A percentile compares a stretch with the other conserved stretches of the same genome.
Conservation (phyloP, 225 moss, liverwort and hornwort species). For the Anthoceros angustus region DNA sequence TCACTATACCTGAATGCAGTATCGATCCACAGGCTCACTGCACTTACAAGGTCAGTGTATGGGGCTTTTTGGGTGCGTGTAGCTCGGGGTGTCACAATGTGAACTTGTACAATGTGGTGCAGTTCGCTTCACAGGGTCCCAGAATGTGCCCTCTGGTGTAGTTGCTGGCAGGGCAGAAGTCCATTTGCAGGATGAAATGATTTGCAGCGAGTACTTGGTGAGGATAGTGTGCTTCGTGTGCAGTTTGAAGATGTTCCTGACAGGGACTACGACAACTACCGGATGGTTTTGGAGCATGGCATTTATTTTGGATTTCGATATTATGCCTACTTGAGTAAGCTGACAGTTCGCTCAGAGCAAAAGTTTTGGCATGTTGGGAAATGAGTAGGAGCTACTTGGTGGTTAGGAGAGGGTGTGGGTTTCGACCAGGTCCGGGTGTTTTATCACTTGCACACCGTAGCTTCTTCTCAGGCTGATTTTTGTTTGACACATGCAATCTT, state of each 20-base stretch:
- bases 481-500: not conserved
- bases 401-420: too few species aligned
- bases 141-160: too few species aligned
- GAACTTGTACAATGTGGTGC: too few species aligned
- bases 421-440: too few species aligned
- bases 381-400: not conserved
- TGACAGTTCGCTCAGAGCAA: not conserved
- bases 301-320: not conserved
- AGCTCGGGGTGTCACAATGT: too few species aligned
- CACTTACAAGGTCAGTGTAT: not conserved
- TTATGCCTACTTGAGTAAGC: not conserved
- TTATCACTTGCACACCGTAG: not conserved
- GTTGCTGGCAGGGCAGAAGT: not conserved
- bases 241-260: not conserved
- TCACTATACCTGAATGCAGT: not conserved
- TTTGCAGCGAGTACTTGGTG: not conserved
- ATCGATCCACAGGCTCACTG: not conserved
- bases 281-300: not conserved
- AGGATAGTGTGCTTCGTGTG: not conserved
- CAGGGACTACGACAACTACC: not conserved
- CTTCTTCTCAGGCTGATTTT: not conserved
- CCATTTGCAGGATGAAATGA: not conserved
- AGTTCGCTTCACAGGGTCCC: too few species aligned
- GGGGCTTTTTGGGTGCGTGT: not conserved
- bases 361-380: not conserved